Evolutionary conservation across 2,329 filamentous ascomycete genomes (phyloP), one percentile per base, ranked within the genome.

Genomic region (Pseudogymnoascus destructans): DNA sequence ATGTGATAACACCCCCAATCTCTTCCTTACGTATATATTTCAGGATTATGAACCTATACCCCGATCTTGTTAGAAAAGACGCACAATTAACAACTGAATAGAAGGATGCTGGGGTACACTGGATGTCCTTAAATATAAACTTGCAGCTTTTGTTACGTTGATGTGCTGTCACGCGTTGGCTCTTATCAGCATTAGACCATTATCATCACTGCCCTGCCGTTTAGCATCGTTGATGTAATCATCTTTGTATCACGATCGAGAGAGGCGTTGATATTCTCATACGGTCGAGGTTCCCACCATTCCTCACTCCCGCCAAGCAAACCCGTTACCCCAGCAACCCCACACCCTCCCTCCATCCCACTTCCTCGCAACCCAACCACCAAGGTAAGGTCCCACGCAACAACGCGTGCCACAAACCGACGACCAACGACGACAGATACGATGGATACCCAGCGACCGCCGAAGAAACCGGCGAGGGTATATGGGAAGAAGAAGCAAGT

Each of bases 401-500:
- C 42, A 25, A 27, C 15, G n/a, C 42, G 36, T 33, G 38, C 42
- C 23, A 30, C 42, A 8, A 5, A 10, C 25, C 3, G 4, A 30
- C 8, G n/a, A 52, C 23, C 5, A 17, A 52, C 42, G 23, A 52
- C 42, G 13, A n/a, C 42, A 27, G 6, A 30, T 52, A 52, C 23
- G n/a, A 52, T 52, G 42, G 42, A 52, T 30, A 52, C 42, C 42
- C 42, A 52, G 42, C 42, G 42, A 17, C 23, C 25, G 42, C 23
- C 42, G 23, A 56, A 56, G 33, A 56, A 56, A 17, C 7, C 33
- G 33, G 30, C 54, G 54, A 56, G 33, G 54, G 33, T 38, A 19
- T 56, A 56, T 36, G 54, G 54, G 30, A 56, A 56, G 54, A 56
- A 56, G 54, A 56, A 52, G n/a, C 42, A 56, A 4, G 54, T 23